Evolutionary conservation across 2,329 filamentous ascomycete species (phyloP).

Genomic region (Davidsoniella australis): DNA sequence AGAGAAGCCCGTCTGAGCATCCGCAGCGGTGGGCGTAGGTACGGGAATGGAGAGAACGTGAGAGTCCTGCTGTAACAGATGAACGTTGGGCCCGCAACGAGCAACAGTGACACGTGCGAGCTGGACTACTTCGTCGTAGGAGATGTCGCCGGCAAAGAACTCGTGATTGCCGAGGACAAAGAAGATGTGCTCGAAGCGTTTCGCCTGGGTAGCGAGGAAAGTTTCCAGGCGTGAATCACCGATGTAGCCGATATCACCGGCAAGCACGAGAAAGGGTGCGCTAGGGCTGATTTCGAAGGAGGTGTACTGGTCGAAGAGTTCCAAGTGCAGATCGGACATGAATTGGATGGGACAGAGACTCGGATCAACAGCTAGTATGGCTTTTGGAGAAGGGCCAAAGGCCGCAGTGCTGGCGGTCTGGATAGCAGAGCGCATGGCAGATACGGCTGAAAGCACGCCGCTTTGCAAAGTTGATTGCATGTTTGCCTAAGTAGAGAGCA

Average conservation of each 20-base stretch:
- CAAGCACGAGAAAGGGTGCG: slow-evolving; percentile 28
- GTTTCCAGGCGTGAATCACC: slow-evolving; percentile 18
- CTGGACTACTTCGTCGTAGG: slow-evolving; percentile 22
- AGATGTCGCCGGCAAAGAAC: slow-evolving; percentile 26
- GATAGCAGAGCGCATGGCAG: not conserved
- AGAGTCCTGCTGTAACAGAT: slow-evolving; percentile 26
- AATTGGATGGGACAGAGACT: slow-evolving; percentile 4
- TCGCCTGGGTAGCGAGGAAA: slow-evolving; percentile 27
- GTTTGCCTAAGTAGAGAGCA: too few relatives aligned
- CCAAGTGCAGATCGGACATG: slow-evolving; percentile 34
- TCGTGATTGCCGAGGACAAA: slow-evolving; percentile 37
- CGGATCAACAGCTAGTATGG: too few relatives aligned
- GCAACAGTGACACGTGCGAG: slow-evolving; percentile 22
- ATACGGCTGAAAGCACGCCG: too few relatives aligned
- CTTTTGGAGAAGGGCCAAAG: too few relatives aligned
- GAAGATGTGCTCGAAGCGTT: slow-evolving; percentile 27
- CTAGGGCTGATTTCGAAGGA: slow-evolving; percentile 24
- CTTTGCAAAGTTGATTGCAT: too few relatives aligned
- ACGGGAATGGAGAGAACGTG: slow-evolving; percentile 19
- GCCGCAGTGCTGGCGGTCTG: too few relatives aligned
- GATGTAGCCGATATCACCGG: slow-evolving; percentile 31
- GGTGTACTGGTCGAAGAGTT: slow-evolving; percentile 27
- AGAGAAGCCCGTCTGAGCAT: not conserved
- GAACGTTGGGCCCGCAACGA: slow-evolving; percentile 25
- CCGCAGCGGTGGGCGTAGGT: not conserved